Base-by-base conservation (phyloP, 306 rosid genomes). In the Cicer chorassanicum region DNA sequence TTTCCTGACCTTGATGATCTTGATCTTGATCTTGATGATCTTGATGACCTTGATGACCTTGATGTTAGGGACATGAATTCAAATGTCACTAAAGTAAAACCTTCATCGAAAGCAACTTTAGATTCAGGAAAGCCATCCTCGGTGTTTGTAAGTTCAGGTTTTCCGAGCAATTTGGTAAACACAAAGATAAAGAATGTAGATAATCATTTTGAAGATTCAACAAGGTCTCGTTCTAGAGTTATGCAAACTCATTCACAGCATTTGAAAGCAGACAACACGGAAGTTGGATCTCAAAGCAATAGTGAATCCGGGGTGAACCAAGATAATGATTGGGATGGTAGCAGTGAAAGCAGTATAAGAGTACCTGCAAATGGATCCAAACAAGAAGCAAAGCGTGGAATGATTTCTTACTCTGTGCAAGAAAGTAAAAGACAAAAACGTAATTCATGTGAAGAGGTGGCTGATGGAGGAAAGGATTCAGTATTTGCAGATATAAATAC, bases 261-360 rank as follows among this genome's bases (percentile, higher is more conserved):
- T 69, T 79, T 87, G 78, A 92, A 82, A 79, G 77, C 75, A 44
- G 92, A 88, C 75, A 80, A 82, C 49, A 61, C 60, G 50, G 96
- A 93, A 76, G 80, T 55, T 66, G 96, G 83, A 49, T 77, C 75
- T 54, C 86, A 78, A 83, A 85, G 91, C 70, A 90, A 80, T 70
- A 88, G 82, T 78, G 93, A 85, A 73, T 80, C 51, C 40, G 85
- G 80, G 57, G 55, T 56, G 65, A 80, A 63, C 81, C 90, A 82
- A 81, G 94, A 85, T 66, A 56, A 54, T 86, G 86, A 83, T 75
- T 73, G 80, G 64, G 92, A 88, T 70, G 89, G 94, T 66, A 82
- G 72, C 24, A 82, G 85, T 63, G 97, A 91, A 86, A 85, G 91
- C 70, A 90, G 78, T 70, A 90, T 82, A 85, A 87, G 91, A 83